Evolutionary conservation across 768 basidiomycete species (phyloP), one percentile per base, ranked within the genome.

Genomic region (Gloeopeniophorella convolvens): DNA sequence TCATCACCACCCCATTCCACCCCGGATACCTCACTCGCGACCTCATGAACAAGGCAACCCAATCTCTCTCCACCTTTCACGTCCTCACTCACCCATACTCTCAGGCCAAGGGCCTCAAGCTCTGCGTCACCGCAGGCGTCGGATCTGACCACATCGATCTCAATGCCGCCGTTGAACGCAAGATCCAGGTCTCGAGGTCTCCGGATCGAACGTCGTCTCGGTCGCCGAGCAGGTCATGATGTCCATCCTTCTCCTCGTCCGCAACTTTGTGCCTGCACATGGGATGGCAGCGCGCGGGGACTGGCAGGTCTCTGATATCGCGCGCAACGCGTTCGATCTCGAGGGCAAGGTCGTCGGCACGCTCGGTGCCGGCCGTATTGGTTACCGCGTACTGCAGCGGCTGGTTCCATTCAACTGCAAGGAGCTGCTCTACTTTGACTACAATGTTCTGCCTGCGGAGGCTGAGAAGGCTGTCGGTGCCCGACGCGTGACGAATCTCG

Each of bases 101-200:
- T n/a, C 26, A 87, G 76, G 86, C 89, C 23, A 82, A 83, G 66
- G 89, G 89, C 55, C 76, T 92, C 54, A 90, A 87, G 67, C 66
- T 91, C 44, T 85, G 83, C 60, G 76, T 90, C 57, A 92, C 89
- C n/a, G 89, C 87, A 54, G 87, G n/a, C n/a, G n/a, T n/a, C n/a
- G n/a, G n/a, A n/a, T n/a, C n/a, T n/a, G n/a, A n/a, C n/a, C n/a
- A n/a, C n/a, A n/a, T n/a, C n/a, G n/a, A n/a, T n/a, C n/a, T n/a
- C n/a, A n/a, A n/a, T n/a, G n/a, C n/a, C n/a, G n/a, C n/a, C n/a
- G n/a, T n/a, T n/a, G n/a, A n/a, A n/a, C n/a, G n/a, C n/a, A n/a
- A n/a, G n/a, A n/a, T n/a, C n/a, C n/a, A n/a, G n/a, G n/a, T n/a
- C n/a, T n/a, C n/a, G n/a, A n/a, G n/a, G n/a, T n/a, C n/a, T n/a